These are phyloP conservation scores for Pterocarpus macrocarpus DNA, from an alignment of 306 rosid genomes.

Conservation along the genomic window DNA sequence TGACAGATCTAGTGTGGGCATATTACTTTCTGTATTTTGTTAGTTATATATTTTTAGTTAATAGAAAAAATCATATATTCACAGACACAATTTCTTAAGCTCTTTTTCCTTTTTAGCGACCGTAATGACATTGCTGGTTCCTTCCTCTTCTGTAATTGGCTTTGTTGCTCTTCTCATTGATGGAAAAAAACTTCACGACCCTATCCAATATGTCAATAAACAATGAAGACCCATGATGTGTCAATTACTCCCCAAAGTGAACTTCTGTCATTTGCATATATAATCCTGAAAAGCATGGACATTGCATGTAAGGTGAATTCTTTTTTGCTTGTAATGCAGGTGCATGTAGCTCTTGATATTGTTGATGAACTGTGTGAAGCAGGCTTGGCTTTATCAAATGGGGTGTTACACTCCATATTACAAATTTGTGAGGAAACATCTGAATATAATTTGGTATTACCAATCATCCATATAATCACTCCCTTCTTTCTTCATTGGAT, in stretches of 20 bases:
- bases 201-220: background rate
- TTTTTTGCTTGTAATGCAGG: conserved; percentile 41
- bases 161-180: conserved; percentile 3
- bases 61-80: conserved; percentile 11
- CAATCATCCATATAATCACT: conserved; percentile 14
- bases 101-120: background rate
- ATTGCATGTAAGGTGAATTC: conserved; percentile 19
- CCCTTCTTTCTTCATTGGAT: conserved; percentile 22
- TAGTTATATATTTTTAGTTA: conserved; percentile 17
- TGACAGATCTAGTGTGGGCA: background rate
- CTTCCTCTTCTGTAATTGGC: conserved; percentile 12
- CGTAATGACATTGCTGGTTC: conserved; percentile 15
- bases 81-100: conserved; percentile 16
- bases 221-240: background rate
- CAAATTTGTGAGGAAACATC: conserved; percentile 53
- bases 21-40: conserved; percentile 7
- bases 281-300: background rate
- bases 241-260: conserved; percentile 8
- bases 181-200: background rate
- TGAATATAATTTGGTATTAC: conserved; percentile 70
- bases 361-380: conserved; percentile 70
- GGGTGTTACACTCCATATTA: conserved; percentile 62
- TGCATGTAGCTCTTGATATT: conserved; percentile 46
- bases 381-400: conserved; percentile 58
- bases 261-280: background rate